Conservation (phyloP, 2,329 filamentous ascomycete species). For the Mariannaea sp. region DNA sequence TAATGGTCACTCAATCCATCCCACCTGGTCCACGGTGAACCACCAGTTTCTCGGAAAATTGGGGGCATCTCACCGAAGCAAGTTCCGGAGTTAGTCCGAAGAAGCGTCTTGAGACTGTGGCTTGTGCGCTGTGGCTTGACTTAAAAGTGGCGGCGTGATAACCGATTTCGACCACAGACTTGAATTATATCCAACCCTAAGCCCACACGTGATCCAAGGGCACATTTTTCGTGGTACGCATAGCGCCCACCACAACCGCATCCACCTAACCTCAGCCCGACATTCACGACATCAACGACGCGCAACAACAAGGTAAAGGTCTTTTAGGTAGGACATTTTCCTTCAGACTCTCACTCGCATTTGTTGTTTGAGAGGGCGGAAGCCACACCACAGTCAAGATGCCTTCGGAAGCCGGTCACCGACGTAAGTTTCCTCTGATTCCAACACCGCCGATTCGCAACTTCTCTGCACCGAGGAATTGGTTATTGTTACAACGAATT, state of each 20-base stretch:
- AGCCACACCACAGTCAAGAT: slow-evolving; percentile 68
- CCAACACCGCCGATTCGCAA: slow-evolving; percentile 20
- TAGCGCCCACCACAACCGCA: slow-evolving; percentile 44
- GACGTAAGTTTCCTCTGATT: slow-evolving; percentile 68
- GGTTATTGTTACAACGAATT: slow-evolving; percentile 21
- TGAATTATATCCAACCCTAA: slow-evolving; percentile 39
- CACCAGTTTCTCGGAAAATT: no score
- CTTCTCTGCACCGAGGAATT: slow-evolving; percentile 24
- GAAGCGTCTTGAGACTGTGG: slow-evolving; percentile 13
- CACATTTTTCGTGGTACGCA: slow-evolving; percentile 42
- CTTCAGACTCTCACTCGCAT: slow-evolving; percentile 46
- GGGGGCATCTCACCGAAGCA: slow-evolving; percentile 4
- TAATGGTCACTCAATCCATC: no score
- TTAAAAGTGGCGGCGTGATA: slow-evolving; percentile 17
- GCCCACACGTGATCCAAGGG: slow-evolving; percentile 45
- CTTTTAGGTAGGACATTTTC: slow-evolving; percentile 53
- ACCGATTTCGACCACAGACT: neutral
- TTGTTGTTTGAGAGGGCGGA: slow-evolving; percentile 54
- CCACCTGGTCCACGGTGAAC: no score
- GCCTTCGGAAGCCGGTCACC: slow-evolving; percentile 86
- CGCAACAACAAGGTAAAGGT: slow-evolving; percentile 49
- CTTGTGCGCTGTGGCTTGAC: slow-evolving; percentile 25
- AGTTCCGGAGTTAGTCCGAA: slow-evolving; percentile 24
- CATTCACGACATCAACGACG: slow-evolving; percentile 52
- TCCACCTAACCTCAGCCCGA: slow-evolving; percentile 43